Conservation (phyloP, 2,329 filamentous ascomycete species). For the Aureobasidium lini region DNA sequence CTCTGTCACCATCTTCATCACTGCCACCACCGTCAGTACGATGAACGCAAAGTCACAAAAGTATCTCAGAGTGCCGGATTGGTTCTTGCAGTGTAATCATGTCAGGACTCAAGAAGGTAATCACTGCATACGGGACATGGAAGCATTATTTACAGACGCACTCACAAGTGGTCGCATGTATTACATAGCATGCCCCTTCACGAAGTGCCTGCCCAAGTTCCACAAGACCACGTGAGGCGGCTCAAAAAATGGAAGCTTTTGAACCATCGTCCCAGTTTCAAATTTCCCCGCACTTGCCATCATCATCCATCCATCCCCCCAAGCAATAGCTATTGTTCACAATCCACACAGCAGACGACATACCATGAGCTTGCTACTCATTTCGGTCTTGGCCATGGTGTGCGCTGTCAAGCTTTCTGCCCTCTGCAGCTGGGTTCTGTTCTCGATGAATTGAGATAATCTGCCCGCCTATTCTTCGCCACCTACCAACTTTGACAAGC, state of each 20-base stretch:
- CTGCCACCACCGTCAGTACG: no score
- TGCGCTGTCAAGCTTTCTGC: constrained; percentile 3
- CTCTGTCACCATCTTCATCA: no score
- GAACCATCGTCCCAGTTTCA: not conserved
- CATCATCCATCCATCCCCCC: not conserved
- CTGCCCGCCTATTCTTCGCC: not conserved
- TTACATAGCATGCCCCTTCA: not conserved
- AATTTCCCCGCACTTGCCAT: constrained; percentile 2
- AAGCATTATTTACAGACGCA: no score
- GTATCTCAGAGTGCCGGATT: no score
- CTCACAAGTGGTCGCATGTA: no score
- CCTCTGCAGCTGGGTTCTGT: constrained; percentile 1
- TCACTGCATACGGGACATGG: no score
- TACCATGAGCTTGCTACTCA: constrained; percentile 1
- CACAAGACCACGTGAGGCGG: not conserved
- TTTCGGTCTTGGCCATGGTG: not conserved
- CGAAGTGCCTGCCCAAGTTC: not conserved
- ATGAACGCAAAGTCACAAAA: no score
- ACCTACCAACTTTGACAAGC: not conserved
- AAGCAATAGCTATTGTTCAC: not conserved
- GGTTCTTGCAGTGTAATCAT: no score
- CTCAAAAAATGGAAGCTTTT: not conserved
- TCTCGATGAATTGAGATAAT: not conserved
- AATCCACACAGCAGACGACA: not conserved
- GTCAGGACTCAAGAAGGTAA: no score